These are phyloP conservation scores for Kodamaea sp. DNA, from an alignment of 1,139 yeast species.

Conservation along the genomic window DNA sequence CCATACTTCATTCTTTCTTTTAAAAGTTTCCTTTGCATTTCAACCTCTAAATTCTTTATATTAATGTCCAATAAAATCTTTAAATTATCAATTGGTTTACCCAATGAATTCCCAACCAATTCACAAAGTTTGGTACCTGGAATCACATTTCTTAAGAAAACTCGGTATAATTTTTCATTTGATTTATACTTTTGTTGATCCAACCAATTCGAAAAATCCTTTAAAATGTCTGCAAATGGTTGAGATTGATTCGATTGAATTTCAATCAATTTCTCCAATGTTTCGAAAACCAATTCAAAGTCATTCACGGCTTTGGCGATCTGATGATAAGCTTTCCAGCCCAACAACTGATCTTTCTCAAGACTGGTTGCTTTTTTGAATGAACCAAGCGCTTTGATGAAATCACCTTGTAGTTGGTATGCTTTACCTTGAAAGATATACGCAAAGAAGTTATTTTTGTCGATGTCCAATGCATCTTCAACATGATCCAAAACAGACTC, in stretches of 20 bases:
- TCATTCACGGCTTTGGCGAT: constrained; percentile 32
- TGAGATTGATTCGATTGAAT: constrained; percentile 30
- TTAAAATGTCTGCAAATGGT: constrained; percentile 44
- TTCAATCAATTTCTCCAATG: constrained; percentile 27
- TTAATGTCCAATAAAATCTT: constrained; percentile 46
- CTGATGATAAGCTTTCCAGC: constrained; percentile 77
- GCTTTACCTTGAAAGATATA: constrained; percentile 62
- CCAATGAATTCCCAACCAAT: constrained; percentile 45
- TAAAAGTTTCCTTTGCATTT: constrained; percentile 25
- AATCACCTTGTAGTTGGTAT: constrained; percentile 39
- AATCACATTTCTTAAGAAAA: constrained; percentile 49
- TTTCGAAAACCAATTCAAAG: constrained; percentile 45
- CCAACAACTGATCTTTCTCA: constrained; percentile 54
- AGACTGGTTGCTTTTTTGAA: constrained; percentile 55
- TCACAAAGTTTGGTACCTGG: constrained; percentile 66
- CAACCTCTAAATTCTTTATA: constrained; percentile 37
- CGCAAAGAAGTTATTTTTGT: constrained; percentile 61
- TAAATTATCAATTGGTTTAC: constrained; percentile 49
- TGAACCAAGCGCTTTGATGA: constrained; percentile 42
- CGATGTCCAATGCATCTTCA: constrained; percentile 50
- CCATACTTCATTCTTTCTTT: constrained; percentile 43
- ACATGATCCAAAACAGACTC: constrained; percentile 54
- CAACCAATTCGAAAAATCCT: constrained; percentile 45
- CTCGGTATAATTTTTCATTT: constrained; percentile 34
- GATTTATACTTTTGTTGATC: constrained; percentile 30